These are phyloP conservation scores for Epichloe baconii DNA, from an alignment of 2,329 filamentous ascomycete genomes.

Conservation along the genomic window DNA sequence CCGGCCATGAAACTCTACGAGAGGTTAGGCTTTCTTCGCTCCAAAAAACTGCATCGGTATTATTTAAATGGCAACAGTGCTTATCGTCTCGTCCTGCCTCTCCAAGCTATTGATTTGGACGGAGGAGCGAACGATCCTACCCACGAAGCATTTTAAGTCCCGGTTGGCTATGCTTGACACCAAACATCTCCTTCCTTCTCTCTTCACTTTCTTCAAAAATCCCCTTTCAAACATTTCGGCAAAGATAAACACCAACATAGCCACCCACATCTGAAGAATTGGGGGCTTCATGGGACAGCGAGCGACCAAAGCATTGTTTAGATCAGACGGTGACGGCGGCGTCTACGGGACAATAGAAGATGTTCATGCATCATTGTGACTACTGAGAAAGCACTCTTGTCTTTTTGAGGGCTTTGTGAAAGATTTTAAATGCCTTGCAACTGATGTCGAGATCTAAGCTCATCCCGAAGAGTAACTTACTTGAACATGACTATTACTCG, in stretches of 20 bases:
- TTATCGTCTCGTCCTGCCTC: constrained; percentile 71
- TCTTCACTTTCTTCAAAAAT: not conserved
- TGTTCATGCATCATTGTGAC: not conserved
- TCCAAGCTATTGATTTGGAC: constrained; percentile 43
- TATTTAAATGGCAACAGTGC: constrained; percentile 95
- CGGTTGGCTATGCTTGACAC: not conserved
- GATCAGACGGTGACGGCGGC: constrained; percentile 1
- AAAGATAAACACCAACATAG: not conserved
- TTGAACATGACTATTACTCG: not conserved
- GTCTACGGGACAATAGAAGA: constrained; percentile 1
- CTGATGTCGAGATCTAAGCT: not conserved
- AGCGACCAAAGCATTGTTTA: not conserved
- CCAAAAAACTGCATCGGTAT: constrained; percentile 86
- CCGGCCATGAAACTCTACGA: constrained; percentile 90
- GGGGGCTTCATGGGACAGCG: not conserved
- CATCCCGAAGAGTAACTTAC: not conserved
- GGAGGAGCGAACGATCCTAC: constrained; percentile 22
- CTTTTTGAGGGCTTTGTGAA: not conserved
- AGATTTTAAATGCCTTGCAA: not conserved
- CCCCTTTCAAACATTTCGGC: not conserved
- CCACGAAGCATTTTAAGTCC: constrained; percentile 13
- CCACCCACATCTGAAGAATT: not conserved
- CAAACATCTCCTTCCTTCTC: not conserved
- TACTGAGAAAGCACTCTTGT: not conserved
- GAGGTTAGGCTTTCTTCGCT: constrained; percentile 77